Evolutionary conservation across 306 rosid genomes (phyloP).

Genomic region (Sindora glabra): DNA sequence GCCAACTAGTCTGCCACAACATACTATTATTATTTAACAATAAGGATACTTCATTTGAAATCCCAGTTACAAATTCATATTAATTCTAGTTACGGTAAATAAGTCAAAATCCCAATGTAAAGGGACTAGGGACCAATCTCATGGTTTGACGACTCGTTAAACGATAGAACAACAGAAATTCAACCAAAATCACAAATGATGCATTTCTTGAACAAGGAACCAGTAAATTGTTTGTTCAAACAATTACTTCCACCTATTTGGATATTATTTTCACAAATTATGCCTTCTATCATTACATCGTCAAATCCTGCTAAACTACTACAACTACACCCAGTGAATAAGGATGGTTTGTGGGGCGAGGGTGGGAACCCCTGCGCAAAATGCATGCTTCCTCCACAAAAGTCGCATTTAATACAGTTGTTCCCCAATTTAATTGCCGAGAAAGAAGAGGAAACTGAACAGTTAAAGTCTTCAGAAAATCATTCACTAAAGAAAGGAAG

Average conservation of each 20-base stretch:
- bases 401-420: not conserved
- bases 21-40: not conserved
- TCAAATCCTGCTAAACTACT: not conserved
- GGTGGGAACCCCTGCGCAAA: not conserved
- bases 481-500: no score
- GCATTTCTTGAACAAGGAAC: constrained; percentile 2
- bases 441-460: no score
- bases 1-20: not conserved
- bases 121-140: not conserved
- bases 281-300: not conserved
- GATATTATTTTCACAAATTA: not conserved
- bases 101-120: not conserved
- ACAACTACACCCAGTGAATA: no score
- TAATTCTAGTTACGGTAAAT: not conserved
- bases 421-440: not conserved
- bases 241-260: not conserved
- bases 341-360: no score
- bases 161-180: not conserved
- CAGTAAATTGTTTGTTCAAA: not conserved
- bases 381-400: not conserved
- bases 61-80: not conserved
- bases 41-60: not conserved
- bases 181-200: not conserved
- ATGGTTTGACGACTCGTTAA: not conserved
- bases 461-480: no score